Percentiles rank a stretch among this genome's conserved stretches.
Evolutionary conservation across 164 flowering plant species (phyloP).

Genomic region (Platanus orientalis): DNA sequence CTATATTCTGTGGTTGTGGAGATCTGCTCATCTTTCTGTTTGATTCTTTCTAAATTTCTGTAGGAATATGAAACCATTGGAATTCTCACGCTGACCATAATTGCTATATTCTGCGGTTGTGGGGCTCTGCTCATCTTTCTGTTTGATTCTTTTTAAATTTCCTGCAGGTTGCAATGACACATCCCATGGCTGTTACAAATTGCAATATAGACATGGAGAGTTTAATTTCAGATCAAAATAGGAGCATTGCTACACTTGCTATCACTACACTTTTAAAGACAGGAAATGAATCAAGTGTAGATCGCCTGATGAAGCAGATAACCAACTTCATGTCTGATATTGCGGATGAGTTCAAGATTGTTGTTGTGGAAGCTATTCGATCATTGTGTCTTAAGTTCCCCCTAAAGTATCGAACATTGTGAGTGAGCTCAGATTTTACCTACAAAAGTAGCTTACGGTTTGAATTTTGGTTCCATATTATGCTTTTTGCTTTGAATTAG

Average conservation of each 20-base stretch:
- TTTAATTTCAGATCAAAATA: slow-evolving; percentile 88
- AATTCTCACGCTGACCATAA: too few relatives aligned
- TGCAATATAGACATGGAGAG: slow-evolving; percentile 99
- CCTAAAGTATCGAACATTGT: slow-evolving; percentile 88
- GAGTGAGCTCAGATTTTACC: slow-evolving; percentile 27
- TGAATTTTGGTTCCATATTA: too few relatives aligned
- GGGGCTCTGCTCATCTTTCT: background rate
- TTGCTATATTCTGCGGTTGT: too few relatives aligned
- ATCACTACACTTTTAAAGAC: slow-evolving; percentile 95
- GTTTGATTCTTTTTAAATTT: slow-evolving; percentile 1
- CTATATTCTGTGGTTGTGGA: background rate
- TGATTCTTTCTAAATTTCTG: background rate
- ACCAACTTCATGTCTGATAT: slow-evolving; percentile 99
- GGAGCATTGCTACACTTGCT: slow-evolving; percentile 98
- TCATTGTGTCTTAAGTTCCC: slow-evolving; percentile 94
- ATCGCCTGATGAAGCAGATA: slow-evolving; percentile 96
- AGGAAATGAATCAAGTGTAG: slow-evolving; percentile 97
- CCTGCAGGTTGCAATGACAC: slow-evolving; percentile 94
- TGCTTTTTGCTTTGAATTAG: too few relatives aligned
- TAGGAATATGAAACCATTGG: background rate
- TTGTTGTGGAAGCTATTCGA: slow-evolving; percentile 96
- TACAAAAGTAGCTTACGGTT: background rate
- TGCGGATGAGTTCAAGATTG: slow-evolving; percentile 99
- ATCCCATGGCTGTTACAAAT: slow-evolving; percentile 95
- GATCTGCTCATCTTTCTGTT: background rate